Evolutionary conservation across 441 rosid species (phyloP).

Genomic region (Corymbia citriodora): DNA sequence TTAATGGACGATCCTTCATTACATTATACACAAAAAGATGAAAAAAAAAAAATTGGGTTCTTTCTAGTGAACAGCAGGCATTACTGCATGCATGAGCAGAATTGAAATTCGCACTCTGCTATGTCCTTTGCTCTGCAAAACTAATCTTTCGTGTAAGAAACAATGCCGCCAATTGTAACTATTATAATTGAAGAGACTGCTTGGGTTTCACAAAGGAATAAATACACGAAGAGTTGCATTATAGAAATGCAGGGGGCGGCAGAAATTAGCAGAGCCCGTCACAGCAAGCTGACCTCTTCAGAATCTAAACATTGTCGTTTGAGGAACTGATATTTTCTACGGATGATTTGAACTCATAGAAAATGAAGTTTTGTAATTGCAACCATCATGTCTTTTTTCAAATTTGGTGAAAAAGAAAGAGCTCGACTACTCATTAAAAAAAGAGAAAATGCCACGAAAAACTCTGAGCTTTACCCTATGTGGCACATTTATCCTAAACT

Average conservation of each 20-base stretch:
- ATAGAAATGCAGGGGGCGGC: background rate
- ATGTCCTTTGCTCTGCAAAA: constrained; percentile 59
- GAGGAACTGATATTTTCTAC: background rate
- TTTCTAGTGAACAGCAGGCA: background rate
- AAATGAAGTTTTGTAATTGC: background rate
- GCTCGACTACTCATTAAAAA: no score
- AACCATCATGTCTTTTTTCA: background rate
- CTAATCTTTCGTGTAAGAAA: background rate
- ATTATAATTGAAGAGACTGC: background rate
- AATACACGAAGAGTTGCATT: background rate
- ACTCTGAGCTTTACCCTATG: no score
- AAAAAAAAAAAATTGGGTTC: no score
- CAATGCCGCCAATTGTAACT: no score
- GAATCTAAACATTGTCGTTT: background rate
- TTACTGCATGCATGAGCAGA: constrained; percentile 49
- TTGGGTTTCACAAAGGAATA: background rate
- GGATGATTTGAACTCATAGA: no score
- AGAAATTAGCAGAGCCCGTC: background rate
- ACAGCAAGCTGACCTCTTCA: background rate
- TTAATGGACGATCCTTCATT: no score
- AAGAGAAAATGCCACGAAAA: no score
- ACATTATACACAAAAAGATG: no score
- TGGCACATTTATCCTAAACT: no score
- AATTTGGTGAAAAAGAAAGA: no score
- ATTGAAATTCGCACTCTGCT: constrained; percentile 78